phyloP scores from a whole-genome alignment of 345 rosid genomes.

The Tarenaya hassleriana region DNA sequence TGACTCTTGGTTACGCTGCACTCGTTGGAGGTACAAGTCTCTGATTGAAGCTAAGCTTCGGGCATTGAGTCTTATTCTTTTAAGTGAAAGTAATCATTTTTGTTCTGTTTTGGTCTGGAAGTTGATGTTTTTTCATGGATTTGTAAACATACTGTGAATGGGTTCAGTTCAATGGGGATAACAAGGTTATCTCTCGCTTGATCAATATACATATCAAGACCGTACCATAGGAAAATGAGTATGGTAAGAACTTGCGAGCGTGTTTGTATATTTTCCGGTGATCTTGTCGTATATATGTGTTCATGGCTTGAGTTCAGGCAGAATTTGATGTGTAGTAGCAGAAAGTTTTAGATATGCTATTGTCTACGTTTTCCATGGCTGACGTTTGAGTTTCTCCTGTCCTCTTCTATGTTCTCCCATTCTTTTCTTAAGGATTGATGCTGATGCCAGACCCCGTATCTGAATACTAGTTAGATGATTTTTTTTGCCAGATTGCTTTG shows the following conservation, averaged over 20 bases:
- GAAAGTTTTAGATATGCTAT: no score
- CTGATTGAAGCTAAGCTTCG: constrained; percentile 9
- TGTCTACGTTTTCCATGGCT: no score
- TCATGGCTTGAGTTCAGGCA: no score
- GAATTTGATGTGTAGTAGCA: no score
- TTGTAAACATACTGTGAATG: neutral
- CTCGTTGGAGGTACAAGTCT: constrained; percentile 53
- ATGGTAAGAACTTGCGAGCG: neutral
- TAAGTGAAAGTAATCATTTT: neutral
- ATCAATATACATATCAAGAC: neutral
- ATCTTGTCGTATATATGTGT: no score
- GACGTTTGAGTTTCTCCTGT: no score
- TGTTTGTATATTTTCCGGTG: no score
- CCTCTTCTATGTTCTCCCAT: no score
- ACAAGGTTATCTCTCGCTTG: neutral
- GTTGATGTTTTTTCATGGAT: neutral
- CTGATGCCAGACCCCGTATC: neutral
- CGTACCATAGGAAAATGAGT: neutral
- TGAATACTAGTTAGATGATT: constrained; percentile 8
- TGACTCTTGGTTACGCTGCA: constrained; percentile 37
- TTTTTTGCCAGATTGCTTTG: neutral
- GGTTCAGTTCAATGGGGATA: neutral
- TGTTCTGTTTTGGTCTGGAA: no score
- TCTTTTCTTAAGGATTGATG: no score
- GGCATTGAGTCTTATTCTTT: neutral